Percentiles rank a stretch among this genome's conserved stretches.
Evolutionary conservation across 495 filamentous ascomycete species (phyloP).

Genomic region (Penicillium herquei): DNA sequence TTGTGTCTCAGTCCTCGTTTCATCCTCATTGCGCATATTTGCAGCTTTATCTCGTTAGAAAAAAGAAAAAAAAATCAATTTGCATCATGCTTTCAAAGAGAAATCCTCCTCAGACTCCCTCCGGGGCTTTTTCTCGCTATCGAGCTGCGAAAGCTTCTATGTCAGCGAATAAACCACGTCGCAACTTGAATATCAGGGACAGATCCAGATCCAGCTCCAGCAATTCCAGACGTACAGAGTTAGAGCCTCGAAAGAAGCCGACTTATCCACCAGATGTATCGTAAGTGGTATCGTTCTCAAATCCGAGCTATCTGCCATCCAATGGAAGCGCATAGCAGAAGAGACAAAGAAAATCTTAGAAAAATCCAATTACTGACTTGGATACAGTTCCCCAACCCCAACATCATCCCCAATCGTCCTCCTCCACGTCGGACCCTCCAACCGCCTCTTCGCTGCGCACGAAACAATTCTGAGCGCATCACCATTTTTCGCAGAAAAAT

Average conservation of each 20-base stretch:
- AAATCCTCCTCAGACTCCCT: constrained; percentile 25
- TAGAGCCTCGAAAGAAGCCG: constrained; percentile 30
- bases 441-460: constrained; percentile 86
- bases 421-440: constrained; percentile 71
- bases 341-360: no score
- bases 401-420: constrained; percentile 73
- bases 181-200: constrained; percentile 5
- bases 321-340: background rate
- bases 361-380: background rate
- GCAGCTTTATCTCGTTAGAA: background rate
- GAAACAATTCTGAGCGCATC: constrained; percentile 77
- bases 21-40: background rate
- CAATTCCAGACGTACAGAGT: constrained; percentile 24
- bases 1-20: background rate
- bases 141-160: constrained; percentile 38
- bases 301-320: background rate
- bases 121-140: constrained; percentile 47
- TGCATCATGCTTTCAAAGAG: constrained; percentile 34
- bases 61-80: constrained; percentile 4
- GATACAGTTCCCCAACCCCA: constrained; percentile 39
- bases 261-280: constrained; percentile 37
- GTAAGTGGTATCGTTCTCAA: constrained; percentile 26
- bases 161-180: constrained; percentile 13
- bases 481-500: constrained; percentile 64
- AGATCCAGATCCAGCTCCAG: constrained; percentile 23